phyloP scores from a whole-genome alignment of 805 yeast genomes.

The Lachancea lanzarotensis region DNA sequence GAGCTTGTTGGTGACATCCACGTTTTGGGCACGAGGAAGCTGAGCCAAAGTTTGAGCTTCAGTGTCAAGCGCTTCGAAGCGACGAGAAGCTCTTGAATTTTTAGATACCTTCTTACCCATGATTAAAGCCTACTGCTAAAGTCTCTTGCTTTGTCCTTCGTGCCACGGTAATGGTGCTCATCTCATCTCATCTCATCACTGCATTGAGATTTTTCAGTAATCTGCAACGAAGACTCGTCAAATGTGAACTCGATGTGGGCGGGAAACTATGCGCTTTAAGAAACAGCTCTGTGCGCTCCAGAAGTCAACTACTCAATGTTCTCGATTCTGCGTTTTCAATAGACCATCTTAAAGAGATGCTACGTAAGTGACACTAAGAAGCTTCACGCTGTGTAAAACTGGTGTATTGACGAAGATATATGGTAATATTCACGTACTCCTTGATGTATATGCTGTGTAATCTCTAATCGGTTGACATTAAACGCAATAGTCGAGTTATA shows the following conservation, averaged over 20 bases:
- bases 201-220: neutral
- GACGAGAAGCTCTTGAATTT: slow-evolving; percentile 71
- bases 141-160: neutral
- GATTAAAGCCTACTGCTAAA: neutral
- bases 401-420: no score
- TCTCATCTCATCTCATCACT: slow-evolving; percentile 5
- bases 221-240: neutral
- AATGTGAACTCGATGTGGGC: neutral
- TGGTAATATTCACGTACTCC: no score
- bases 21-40: slow-evolving; percentile 53
- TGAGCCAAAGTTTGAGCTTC: slow-evolving; percentile 44
- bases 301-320: no score
- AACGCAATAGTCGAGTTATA: no score
- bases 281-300: no score
- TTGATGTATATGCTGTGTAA: no score
- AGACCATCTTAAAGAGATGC: neutral
- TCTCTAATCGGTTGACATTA: no score
- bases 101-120: slow-evolving; percentile 44
- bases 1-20: slow-evolving; percentile 55
- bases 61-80: slow-evolving; percentile 45
- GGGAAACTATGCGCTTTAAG: slow-evolving; percentile 12
- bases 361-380: no score
- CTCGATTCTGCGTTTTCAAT: neutral
- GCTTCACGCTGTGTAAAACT: no score
- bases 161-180: no score